Base-by-base conservation (phyloP, 1,284 basidiomycete genomes). In the Rhodotorula sp. region DNA sequence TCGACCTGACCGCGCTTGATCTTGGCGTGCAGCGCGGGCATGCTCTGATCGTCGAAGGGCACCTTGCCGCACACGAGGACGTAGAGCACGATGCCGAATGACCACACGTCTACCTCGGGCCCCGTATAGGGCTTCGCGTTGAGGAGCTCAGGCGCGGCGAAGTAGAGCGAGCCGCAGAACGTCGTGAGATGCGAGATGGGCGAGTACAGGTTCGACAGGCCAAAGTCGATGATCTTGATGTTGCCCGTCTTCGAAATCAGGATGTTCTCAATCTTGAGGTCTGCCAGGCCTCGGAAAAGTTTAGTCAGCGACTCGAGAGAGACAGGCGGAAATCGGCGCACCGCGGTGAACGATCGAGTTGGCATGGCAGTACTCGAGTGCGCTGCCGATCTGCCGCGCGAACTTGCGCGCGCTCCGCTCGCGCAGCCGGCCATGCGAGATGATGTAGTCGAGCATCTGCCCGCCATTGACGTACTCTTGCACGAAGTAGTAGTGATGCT, bases 161-260 rank as follows among this genome's bases (percentile, higher is more conserved):
- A 99, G 84, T 99, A 99, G 25, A 99, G 85, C 2, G 92, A 97
- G 41, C 96, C 95, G 78, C 96, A 99, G 81, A 99, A 99, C 0
- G 97, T 99, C 44, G 90, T 89, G 1, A 99, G 88, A 79, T 96
- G 91, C 54, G 84, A 81, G 34, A 84, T 81, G 3, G 97, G 96
- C 75, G 96, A 90, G 81, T 90, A 98, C n/a, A 99, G 86, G 81
- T 99, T 99, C 44, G 94, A 97, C 16, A 99, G 86, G 57, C 96
- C 96, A 83, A 99, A 99, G 82, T 99, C 96, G 82, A 99, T 99
- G 74, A 99, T 98, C 85, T 99, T 99, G 86, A 98, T 97, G 83
- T 98, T 98, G 19, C 96, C 96, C 1, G 92, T 93, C 77, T 97
- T 94, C 3, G 94, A 97, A 78, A 99, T 98, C 79, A 99, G 90